Base-by-base conservation (phyloP, 2,329 filamentous ascomycete genomes). In the Xylaria sp. region DNA sequence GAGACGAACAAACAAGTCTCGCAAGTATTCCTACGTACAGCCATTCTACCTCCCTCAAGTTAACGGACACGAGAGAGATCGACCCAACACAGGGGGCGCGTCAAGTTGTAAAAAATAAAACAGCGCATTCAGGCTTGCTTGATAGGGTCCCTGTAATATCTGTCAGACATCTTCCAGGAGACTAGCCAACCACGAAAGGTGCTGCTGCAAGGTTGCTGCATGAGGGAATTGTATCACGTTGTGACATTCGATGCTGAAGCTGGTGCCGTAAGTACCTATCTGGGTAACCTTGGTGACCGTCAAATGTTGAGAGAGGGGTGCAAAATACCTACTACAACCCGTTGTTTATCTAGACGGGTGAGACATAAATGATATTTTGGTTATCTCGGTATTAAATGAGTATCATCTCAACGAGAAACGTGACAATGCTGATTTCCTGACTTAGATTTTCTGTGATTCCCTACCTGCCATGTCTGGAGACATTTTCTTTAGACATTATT, bases 221-320 rank as follows among this genome's bases (percentile, higher is more conserved):
- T 69, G 67, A 71, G 67, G 58, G 69, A 69, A 67, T 67, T 69
- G 60, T 63, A 66, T 62, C 69, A 68, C 46, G 54, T 40, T 42
- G 63, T 44, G 58, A 62, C 38, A 54, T 56, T 53, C 36, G 23
- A 67, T 20, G 44, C 31, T 44, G 59, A 28, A 59, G 20, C 23
- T 60, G 42, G 33, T 10, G 38, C 49, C 23, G 15, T 15, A 23
- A 15, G 56, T 60, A 20, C 23, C 9, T 33, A 63, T 6, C 36
- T 5, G 13, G 10, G 11, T 56, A 56, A 26, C 26, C 11, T 53
- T 31, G 10, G 46, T 28, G 11, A 20, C 42, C 11, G 26, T 61
- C 33, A 28, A 38, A 51, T 26, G 36, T n/a, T 36, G 26, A 31
- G 59, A n/a, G 13, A 17, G 54, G 20, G n/a, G 31, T 38, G 51